These are phyloP conservation scores for Wolfiporia cocos DNA, from an alignment of 1,284 basidiomycete genomes.

Conservation along the genomic window DNA sequence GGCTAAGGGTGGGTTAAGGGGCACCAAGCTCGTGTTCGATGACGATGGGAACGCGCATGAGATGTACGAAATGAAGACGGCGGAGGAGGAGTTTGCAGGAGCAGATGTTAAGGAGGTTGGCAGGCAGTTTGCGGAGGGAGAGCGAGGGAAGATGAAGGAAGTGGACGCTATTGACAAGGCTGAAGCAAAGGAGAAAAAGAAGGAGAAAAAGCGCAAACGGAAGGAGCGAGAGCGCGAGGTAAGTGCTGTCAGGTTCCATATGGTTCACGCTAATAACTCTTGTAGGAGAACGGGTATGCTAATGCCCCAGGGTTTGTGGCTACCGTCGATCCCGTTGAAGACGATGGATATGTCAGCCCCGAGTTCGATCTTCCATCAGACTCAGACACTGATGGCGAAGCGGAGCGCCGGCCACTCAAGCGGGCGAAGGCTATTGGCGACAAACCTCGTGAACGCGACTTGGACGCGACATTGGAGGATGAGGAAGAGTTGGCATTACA, in stretches of 20 bases:
- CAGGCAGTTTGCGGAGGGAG: constrained; percentile 63
- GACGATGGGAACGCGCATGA: constrained; percentile 79
- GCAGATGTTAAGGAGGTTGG: constrained; percentile 65
- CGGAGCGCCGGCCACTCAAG: constrained; percentile 32
- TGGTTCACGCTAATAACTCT: neutral
- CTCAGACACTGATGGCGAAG: constrained; percentile 32
- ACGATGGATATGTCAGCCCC: constrained; percentile 68
- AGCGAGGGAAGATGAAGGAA: constrained; percentile 65
- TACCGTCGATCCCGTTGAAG: too few relatives aligned
- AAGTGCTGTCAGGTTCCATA: constrained; percentile 20
- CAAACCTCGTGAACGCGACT: neutral
- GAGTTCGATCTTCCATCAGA: constrained; percentile 56
- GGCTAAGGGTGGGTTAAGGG: constrained; percentile 54
- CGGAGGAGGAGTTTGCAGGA: constrained; percentile 58
- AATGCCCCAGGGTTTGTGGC: too few relatives aligned
- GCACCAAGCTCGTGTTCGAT: constrained; percentile 79
- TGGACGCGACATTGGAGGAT: constrained; percentile 12
- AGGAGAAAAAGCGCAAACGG: constrained; percentile 77
- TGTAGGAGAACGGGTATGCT: constrained; percentile 9
- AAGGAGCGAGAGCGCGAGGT: constrained; percentile 81
- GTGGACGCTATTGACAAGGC: constrained; percentile 76
- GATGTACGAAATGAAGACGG: constrained; percentile 75
- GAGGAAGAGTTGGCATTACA: constrained; percentile 24
- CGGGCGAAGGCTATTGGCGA: constrained; percentile 10
- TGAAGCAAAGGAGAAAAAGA: constrained; percentile 83